Evolutionary conservation across 805 yeast genomes (phyloP).

Genomic region (Danielozyma ontarioensis): DNA sequence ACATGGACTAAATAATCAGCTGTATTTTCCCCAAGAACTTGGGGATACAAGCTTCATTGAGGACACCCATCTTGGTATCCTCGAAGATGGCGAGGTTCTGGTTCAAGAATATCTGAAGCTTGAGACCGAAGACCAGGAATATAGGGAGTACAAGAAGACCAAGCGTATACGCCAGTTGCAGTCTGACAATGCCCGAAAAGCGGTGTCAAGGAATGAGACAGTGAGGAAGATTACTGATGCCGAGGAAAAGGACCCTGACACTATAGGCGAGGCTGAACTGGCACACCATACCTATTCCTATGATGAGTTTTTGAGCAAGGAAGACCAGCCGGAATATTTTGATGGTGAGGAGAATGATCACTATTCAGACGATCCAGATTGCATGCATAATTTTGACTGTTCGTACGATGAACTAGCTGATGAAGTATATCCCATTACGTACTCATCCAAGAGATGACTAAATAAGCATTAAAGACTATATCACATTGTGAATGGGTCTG

Average conservation of each 20-base stretch:
- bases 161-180: neutral
- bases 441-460: too few species aligned
- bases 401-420: conserved; percentile 28
- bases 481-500: too few species aligned
- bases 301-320: conserved; percentile 30
- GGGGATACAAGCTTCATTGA: conserved; percentile 44
- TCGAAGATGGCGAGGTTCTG: neutral
- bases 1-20: conserved; percentile 70
- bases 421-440: too few species aligned
- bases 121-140: neutral
- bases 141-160: neutral
- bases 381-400: conserved; percentile 26
- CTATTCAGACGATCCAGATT: conserved; percentile 30
- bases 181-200: too few species aligned
- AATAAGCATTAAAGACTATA: too few species aligned
- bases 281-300: conserved; percentile 11
- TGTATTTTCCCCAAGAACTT: conserved; percentile 65
- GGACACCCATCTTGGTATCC: conserved; percentile 51
- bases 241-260: neutral
- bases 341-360: conserved; percentile 25
- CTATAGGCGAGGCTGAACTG: too few species aligned
- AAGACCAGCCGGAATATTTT: conserved; percentile 36
- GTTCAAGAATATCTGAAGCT: neutral
- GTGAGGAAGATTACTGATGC: neutral
- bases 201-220: too few species aligned